These are phyloP conservation scores for Omphalea diandra DNA, from an alignment of 441 rosid species.

Conservation along the genomic window DNA sequence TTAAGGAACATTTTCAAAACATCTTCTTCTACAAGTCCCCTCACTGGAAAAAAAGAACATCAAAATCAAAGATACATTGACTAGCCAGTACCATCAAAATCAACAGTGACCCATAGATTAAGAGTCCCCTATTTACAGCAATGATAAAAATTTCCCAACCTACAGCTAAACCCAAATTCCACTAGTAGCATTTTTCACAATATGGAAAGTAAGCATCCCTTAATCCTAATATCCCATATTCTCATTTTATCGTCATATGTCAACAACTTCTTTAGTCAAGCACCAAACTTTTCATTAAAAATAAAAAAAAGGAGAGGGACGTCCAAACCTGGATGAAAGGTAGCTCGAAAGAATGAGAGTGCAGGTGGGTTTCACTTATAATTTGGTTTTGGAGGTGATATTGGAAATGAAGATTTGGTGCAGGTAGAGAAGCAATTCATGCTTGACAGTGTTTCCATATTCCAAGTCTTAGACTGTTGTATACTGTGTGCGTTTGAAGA, in stretches of 20 bases:
- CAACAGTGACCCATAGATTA: not conserved
- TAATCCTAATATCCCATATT: not conserved
- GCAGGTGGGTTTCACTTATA: conserved; percentile 23
- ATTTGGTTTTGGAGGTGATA: conserved; percentile 31
- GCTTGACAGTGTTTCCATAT: conserved; percentile 56
- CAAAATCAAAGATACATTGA: not conserved
- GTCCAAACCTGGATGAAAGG: conserved; percentile 47
- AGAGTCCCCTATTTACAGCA: not conserved
- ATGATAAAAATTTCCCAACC: not conserved
- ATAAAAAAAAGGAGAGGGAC: not conserved
- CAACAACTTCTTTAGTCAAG: not conserved
- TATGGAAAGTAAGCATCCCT: not conserved
- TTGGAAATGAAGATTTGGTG: conserved; percentile 27
- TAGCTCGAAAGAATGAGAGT: conserved; percentile 40
- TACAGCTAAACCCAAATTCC: not conserved
- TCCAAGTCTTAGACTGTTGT: not conserved
- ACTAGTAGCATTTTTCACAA: not conserved
- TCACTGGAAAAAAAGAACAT: conserved; percentile 34
- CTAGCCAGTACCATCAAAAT: conserved; percentile 11
- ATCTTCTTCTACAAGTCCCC: conserved; percentile 66
- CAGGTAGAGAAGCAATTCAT: conserved; percentile 41
- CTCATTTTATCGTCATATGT: not conserved
- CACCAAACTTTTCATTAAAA: not conserved
- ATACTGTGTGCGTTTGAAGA: not conserved
- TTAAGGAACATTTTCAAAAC: conserved; percentile 63